These are phyloP conservation scores for Huntiella omanensis DNA, from an alignment of 2,329 filamentous ascomycete genomes.

Conservation along the genomic window DNA sequence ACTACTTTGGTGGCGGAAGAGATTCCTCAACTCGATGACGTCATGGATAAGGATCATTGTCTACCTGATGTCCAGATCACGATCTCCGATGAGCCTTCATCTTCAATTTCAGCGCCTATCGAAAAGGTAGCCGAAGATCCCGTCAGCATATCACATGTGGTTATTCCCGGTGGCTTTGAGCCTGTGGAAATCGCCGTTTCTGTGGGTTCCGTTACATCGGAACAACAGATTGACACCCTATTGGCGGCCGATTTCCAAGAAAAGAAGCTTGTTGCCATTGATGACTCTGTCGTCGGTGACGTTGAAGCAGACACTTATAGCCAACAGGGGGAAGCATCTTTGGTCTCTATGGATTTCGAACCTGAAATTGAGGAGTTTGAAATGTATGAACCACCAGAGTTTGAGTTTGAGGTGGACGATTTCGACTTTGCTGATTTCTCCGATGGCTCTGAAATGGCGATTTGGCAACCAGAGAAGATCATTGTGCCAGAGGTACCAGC, in stretches of 20 bases:
- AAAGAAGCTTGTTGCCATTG: not conserved
- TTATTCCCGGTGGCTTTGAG: too few species aligned
- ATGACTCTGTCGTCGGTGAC: not conserved
- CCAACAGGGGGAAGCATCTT: not conserved
- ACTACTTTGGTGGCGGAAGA: too few species aligned
- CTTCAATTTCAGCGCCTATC: too few species aligned
- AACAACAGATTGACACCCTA: too few species aligned
- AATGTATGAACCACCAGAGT: not conserved
- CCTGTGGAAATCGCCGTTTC: too few species aligned
- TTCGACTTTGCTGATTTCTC: not conserved
- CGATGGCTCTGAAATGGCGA: not conserved
- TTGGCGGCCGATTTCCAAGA: not conserved
- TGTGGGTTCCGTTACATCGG: too few species aligned
- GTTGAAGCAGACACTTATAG: not conserved
- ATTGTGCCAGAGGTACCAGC: not conserved
- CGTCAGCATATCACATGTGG: too few species aligned
- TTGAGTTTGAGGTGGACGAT: constrained; percentile 1
- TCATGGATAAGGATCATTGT: too few species aligned
- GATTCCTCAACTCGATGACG: too few species aligned
- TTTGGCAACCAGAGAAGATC: not conserved
- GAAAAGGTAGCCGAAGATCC: too few species aligned
- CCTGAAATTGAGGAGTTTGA: not conserved
- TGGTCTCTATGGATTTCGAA: not conserved
- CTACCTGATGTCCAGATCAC: too few species aligned
- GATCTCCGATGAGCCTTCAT: too few species aligned